Base-by-base conservation (phyloP, 495 filamentous ascomycete species). In the Friedmanniomyces endolithicus region DNA sequence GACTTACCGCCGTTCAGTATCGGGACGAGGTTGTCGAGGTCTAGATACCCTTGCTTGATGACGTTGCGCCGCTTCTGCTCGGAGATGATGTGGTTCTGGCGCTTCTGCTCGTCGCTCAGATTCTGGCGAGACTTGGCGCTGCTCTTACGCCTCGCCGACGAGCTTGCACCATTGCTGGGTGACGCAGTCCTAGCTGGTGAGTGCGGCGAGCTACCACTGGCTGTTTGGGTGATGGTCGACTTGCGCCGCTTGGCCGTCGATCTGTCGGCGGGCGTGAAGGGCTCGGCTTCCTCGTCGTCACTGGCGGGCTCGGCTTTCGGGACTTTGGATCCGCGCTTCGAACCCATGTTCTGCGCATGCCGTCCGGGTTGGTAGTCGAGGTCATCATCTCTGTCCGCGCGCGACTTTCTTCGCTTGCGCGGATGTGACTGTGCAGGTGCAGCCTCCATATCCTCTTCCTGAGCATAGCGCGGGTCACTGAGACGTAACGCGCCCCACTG, bases 61-160 rank as follows among this genome's bases (percentile, higher is more conserved):
- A 85, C 70, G 29, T 83, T 82, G 49, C 89, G 77, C 41, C 89
- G 79, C 65, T 89, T 90, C 68, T 92, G 84, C 67, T 96, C 89
- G 34, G 88, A 94, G 48, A 79, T 74, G 61, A 94, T 94, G 66
- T 95, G 89, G 57, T 95, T 94, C 57, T 80, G 81, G 39, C 87
- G 74, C 70, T 92, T 94, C 66, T 95, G 83, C 52, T 85, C 83
- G 56, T 89, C 86, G 0, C 83, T 83, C 25, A 95, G 74, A 60
- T 90, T 90, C 66, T 88, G 84, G 22, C 88, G 78, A 11, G 53
- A 35, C 22, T 48, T 55, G 23, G n/a, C 40, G 16, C 39, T 52
- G 43, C 25, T 24, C 22, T 34, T 34, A 12, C 52, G 52, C 14
- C 43, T 47, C 16, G 20, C 43, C 6, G 52, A 20, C 9, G 33